phyloP scores from a whole-genome alignment of 2,329 filamentous ascomycete genomes.

The Fusarium sp. region DNA sequence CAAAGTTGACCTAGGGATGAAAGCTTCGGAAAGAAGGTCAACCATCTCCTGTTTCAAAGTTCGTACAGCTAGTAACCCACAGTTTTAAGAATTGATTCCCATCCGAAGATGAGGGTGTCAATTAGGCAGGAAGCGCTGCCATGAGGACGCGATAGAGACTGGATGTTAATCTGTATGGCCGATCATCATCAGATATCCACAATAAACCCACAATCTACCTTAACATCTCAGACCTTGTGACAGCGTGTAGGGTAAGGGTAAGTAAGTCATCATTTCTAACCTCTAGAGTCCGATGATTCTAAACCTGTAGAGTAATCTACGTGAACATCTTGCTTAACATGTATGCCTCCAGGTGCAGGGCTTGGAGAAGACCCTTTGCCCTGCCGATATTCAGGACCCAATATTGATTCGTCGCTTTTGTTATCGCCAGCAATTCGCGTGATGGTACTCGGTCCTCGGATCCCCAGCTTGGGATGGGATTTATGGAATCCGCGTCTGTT shows the following conservation, averaged over 20 bases:
- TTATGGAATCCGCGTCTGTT: background rate
- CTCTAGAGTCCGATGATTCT: background rate
- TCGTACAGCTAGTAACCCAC: no score
- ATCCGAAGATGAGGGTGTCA: no score
- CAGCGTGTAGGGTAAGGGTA: background rate
- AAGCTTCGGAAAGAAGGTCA: no score
- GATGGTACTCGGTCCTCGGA: background rate
- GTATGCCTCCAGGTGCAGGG: background rate
- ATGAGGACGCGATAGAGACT: no score
- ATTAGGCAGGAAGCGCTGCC: no score
- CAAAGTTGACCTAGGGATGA: no score
- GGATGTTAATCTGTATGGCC: background rate
- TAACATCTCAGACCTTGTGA: no score
- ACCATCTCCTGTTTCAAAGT: no score
- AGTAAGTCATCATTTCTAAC: background rate
- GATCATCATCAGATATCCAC: background rate
- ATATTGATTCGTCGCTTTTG: background rate
- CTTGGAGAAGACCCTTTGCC: background rate
- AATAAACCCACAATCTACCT: background rate
- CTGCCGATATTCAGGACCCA: background rate
- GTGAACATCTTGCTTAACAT: background rate
- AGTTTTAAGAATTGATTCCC: no score
- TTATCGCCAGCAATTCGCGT: background rate
- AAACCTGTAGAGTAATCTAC: background rate
- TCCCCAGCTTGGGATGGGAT: background rate